phyloP scores from a whole-genome alignment of 352 stramenopile genomes.

The Phytopythium delawarense region DNA sequence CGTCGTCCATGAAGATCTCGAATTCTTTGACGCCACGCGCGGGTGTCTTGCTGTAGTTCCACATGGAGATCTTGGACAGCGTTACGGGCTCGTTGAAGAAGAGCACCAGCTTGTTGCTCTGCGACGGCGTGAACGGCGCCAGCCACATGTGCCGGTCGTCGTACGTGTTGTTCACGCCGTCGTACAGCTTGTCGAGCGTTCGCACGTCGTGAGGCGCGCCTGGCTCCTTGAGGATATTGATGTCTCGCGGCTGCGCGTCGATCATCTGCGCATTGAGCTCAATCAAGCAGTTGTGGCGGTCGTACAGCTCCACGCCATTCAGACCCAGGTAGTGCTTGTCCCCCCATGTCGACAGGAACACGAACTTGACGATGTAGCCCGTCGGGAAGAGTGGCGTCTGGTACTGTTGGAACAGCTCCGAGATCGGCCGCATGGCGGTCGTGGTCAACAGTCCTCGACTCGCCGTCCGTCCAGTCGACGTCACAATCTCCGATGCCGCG shows the following conservation, averaged over 20 bases:
- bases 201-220: conserved; percentile 50
- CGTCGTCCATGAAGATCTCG: conserved; percentile 81
- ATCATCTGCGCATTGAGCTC: conserved; percentile 42
- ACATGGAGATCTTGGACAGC: conserved; percentile 77
- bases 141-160: conserved; percentile 80
- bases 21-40: conserved; percentile 73
- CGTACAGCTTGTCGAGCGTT: conserved; percentile 74
- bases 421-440: conserved; percentile 42
- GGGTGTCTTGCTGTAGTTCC: conserved; percentile 88
- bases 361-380: conserved; percentile 86
- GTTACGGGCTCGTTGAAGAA: conserved; percentile 79
- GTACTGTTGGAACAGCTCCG: conserved; percentile 81
- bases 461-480: background rate
- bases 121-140: conserved; percentile 48
- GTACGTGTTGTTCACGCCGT: conserved; percentile 72
- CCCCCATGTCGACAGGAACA: conserved; percentile 71
- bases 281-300: conserved; percentile 44
- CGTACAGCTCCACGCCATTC: conserved; percentile 76
- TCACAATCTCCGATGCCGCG: background rate
- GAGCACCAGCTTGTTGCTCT: conserved; percentile 66
- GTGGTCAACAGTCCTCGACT: background rate
- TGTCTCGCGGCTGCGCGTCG: conserved; percentile 61
- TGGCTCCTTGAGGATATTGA: conserved; percentile 83
- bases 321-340: conserved; percentile 78
- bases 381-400: conserved; percentile 80